Evolutionary conservation across 225 moss, liverwort and hornwort genomes (phyloP).

Genomic region (Sphagnum tenellum): DNA sequence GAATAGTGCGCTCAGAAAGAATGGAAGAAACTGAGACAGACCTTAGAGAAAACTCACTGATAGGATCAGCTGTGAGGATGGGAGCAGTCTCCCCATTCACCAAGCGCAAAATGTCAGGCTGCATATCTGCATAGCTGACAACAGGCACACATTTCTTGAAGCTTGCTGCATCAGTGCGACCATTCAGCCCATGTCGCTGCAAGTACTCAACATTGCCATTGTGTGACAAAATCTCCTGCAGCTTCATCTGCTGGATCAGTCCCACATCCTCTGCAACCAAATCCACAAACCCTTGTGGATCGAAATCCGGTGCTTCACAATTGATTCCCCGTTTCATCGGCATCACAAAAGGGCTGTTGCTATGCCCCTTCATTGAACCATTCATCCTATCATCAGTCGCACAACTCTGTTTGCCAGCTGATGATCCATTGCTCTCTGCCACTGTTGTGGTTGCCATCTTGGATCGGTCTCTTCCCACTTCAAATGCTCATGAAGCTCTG

Average conservation of each 20-base stretch:
- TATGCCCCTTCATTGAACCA: too few relatives aligned
- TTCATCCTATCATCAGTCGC: too few relatives aligned
- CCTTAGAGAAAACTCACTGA: neutral
- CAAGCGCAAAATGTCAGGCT: slow-evolving; percentile 8
- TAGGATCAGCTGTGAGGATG: slow-evolving; percentile 17
- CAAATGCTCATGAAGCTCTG: too few relatives aligned
- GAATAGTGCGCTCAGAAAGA: neutral
- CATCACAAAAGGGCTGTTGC: too few relatives aligned
- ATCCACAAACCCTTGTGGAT: too few relatives aligned
- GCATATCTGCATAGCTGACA: slow-evolving; percentile 8
- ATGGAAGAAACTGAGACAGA: neutral
- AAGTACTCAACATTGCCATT: slow-evolving; percentile 23
- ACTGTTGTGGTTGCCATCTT: too few relatives aligned
- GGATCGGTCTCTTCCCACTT: too few relatives aligned
- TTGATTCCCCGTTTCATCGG: too few relatives aligned
- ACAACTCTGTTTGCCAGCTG: too few relatives aligned
- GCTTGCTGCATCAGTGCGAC: slow-evolving; percentile 11
- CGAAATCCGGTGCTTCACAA: too few relatives aligned
- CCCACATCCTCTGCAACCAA: too few relatives aligned
- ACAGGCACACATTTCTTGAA: slow-evolving; percentile 17
- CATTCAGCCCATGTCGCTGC: slow-evolving; percentile 14
- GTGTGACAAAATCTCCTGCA: slow-evolving; percentile 13
- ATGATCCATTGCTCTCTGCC: too few relatives aligned
- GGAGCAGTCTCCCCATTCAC: slow-evolving; percentile 13
- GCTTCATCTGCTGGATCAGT: slow-evolving; percentile 6